Base-by-base conservation (phyloP, 1,139 yeast species). In the Nakaseomyces kungkrabaensis region DNA sequence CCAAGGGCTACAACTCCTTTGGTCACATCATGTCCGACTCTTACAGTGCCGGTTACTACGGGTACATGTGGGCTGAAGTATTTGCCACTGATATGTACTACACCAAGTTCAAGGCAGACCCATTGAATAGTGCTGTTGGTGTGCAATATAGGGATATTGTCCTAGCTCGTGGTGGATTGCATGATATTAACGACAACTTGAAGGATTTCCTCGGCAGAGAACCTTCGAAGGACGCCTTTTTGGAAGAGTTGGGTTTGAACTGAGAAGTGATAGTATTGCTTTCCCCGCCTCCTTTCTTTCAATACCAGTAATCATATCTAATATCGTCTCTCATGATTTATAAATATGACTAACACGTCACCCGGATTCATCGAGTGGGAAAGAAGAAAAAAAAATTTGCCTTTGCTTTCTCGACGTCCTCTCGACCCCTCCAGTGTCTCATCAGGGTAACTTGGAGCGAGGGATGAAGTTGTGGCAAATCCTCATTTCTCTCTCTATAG, bases 21-120 rank as follows among this genome's bases (percentile, higher is more conserved):
- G 90, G 88, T 4, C 96, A 87, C 62, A 68, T 68, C 24, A 74
- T 87, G 68, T 82, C 84, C 68, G 89, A 87, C 45, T 94, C 95
- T 5, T 87, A 87, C 63, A 89, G 84, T 55, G 80, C 92, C 25
- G 94, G 95, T 3, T 87, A 87, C 69, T 87, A 86, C 61, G 95
- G 95, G 3, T 87, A 87, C 66, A 69, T 86, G 69, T 87, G 88
- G 81, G 84, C 94, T 2, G 82, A 81, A 58, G 95, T 85, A 26
- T 87, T 82, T 71, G 94, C 95, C 1, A 78, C 86, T 5, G 96
- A 87, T 66, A 85, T 87, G 66, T 87, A 77, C 70, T 80, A 84
- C 66, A 69, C 85, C n/a, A 76, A 78, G 60, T 87, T 87, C 72
- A 77, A 78, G 54, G 59, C 71, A 1, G 78, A 82, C 62, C 95